Evolutionary conservation across 768 basidiomycete genomes (phyloP).

Genomic region (Boletus pseudopeckii): DNA sequence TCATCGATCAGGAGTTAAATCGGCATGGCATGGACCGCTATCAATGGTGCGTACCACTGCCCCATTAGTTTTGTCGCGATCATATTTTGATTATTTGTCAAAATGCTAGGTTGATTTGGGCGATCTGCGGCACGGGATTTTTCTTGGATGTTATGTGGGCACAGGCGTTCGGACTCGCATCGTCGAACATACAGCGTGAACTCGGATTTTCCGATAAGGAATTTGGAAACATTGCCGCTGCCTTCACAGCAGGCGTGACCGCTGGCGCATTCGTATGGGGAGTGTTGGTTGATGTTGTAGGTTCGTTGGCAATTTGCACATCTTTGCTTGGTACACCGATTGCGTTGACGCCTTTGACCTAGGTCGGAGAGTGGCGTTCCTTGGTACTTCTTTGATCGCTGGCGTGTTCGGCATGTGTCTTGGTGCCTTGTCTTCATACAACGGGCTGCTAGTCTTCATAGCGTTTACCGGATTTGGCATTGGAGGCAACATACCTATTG

Average conservation of each 20-base stretch:
- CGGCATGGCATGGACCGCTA: slow-evolving; percentile 13
- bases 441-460: slow-evolving; percentile 4
- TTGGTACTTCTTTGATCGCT: slow-evolving; percentile 12
- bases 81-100: not conserved
- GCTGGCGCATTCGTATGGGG: slow-evolving; percentile 13
- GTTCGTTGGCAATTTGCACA: not conserved
- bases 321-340: not conserved
- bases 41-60: slow-evolving; percentile 8
- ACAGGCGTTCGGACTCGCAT: not conserved
- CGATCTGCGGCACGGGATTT: slow-evolving; percentile 10
- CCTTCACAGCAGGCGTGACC: slow-evolving; percentile 1
- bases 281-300: slow-evolving; percentile 14
- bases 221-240: slow-evolving; percentile 2
- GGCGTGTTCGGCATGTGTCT: slow-evolving; percentile 13
- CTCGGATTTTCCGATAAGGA: slow-evolving; percentile 18
- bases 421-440: slow-evolving; percentile 12
- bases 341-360: not conserved
- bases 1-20: slow-evolving; percentile 15
- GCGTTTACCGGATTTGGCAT: slow-evolving; percentile 12
- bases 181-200: slow-evolving; percentile 11
- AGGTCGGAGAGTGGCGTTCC: slow-evolving; percentile 16
- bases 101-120: slow-evolving; percentile 13
- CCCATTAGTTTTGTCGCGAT: not conserved
- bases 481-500: slow-evolving; percentile 15
- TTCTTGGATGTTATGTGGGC: slow-evolving; percentile 12